These are phyloP conservation scores for Pseudopithomyces maydicus DNA, from an alignment of 2,329 filamentous ascomycete genomes.

Conservation along the genomic window DNA sequence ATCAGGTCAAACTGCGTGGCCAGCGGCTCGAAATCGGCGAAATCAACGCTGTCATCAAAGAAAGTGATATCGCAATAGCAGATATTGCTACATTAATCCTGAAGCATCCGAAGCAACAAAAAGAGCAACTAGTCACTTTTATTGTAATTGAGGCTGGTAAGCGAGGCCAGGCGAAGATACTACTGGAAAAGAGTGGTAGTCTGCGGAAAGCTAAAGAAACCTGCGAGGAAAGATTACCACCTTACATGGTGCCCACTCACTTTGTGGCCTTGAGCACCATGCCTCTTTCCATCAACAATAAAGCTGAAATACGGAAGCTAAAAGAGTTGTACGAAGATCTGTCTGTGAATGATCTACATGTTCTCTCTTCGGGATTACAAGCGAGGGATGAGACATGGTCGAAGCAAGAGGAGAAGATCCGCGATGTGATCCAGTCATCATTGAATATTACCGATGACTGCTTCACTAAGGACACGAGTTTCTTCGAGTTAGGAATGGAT, in stretches of 20 bases:
- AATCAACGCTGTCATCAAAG: constrained; percentile 82
- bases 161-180: constrained; percentile 23
- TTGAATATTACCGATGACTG: constrained; percentile 50
- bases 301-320: constrained; percentile 76
- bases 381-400: constrained; percentile 31
- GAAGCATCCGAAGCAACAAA: constrained; percentile 72
- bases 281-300: constrained; percentile 87
- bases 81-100: constrained; percentile 80
- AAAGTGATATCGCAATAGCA: constrained; percentile 60
- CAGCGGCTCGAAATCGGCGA: constrained; percentile 89
- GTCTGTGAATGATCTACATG: constrained; percentile 65
- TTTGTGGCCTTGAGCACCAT: constrained; percentile 73
- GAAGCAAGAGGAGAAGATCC: constrained; percentile 54
- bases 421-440: constrained; percentile 60
- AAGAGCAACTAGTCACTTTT: constrained; percentile 83
- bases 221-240: constrained; percentile 73
- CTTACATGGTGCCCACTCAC: constrained; percentile 91
- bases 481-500: constrained; percentile 87
- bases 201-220: constrained; percentile 49
- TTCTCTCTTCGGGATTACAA: constrained; percentile 44
- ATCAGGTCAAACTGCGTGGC: constrained; percentile 89
- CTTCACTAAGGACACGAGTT: constrained; percentile 64
- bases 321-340: constrained; percentile 68
- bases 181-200: constrained; percentile 22
- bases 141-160: constrained; percentile 42